Evolutionary conservation across 2,329 filamentous ascomycete genomes (phyloP), one percentile per base, ranked within the genome.

Genomic region (Pyricularia pennisetigena): DNA sequence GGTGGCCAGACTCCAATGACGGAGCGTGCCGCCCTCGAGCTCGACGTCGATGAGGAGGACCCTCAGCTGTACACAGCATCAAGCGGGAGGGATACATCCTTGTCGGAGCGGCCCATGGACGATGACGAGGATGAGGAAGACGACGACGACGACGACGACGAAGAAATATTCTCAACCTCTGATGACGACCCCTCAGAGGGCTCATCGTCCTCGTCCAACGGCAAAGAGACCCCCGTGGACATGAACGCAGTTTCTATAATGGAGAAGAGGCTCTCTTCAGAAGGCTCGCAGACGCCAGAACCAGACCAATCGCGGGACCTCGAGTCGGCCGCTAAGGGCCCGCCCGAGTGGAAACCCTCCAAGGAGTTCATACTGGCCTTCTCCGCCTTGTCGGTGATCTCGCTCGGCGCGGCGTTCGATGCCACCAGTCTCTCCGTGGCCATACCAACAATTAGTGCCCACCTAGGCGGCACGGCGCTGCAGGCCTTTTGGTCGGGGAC

Each of bases 401-500:
- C 83, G 3, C 77, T 90, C 23, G 87, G 88, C 78, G 85, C 87
- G 2, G 86, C 88, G 14, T 79, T 90, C 30, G 88, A 90, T 75
- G 87, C 87, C 4, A 90, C 88, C 0, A 88, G 85, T 4, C 80
- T 90, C 67, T 87, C 85, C 4, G 86, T 89, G 7, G 87, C 88
- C 4, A 76, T 90, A 35, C 83, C 81, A 4, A 82, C 80, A 59
- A 85, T 87, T 69, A 81, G 84, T n/a, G 71, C 75, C 8, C 81
- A 81, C 24, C 78, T 88, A 7, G 71, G 79, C 30, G 85, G 85
- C 62, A 81, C 80, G 0, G 85, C 84, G 2, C 83, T 86, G 64
- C 81, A 91, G 76, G 86, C 88, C 0, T 91, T 91, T 73, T 92
- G 89, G 90, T 84, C 87, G 14, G 89, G 89, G 1, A 91, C 89